Conservation (phyloP, 2,329 filamentous ascomycete species). For the Diaporthe nobilis region DNA sequence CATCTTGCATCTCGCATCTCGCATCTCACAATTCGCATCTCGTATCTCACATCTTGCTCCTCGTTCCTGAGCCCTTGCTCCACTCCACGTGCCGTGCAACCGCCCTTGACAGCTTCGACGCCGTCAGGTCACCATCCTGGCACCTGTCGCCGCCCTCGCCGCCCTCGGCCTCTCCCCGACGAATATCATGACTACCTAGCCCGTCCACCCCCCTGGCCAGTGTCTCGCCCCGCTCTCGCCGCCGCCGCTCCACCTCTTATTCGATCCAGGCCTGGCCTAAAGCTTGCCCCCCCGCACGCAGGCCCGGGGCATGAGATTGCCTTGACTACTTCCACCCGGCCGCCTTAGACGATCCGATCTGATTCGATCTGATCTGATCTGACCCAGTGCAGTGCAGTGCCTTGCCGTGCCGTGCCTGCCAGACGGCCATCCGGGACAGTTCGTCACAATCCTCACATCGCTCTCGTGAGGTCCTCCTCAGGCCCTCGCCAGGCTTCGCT, state of each 20-base stretch:
- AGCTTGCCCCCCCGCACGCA: background rate
- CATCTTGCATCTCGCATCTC: background rate
- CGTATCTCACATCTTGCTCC: background rate
- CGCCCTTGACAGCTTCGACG: background rate
- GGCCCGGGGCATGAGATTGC: conserved; percentile 6
- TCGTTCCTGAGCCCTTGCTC: background rate
- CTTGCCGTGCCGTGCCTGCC: conserved; percentile 3
- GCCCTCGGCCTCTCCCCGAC: conserved; percentile 11
- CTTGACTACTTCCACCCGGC: background rate
- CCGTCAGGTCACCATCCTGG: background rate
- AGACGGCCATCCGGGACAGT: background rate
- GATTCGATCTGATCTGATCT: background rate
- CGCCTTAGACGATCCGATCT: background rate
- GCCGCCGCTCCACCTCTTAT: background rate
- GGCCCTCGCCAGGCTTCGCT: background rate
- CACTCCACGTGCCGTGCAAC: conserved; percentile 12
- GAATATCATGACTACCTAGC: conserved; percentile 32
- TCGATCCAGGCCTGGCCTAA: conserved; percentile 2
- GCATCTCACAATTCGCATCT: conserved; percentile 10
- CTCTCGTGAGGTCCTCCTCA: background rate
- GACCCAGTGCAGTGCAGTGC: background rate
- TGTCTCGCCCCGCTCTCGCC: background rate
- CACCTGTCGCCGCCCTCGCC: background rate
- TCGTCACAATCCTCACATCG: background rate
- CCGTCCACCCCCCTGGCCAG: conserved; percentile 3